These are phyloP conservation scores for Periconia macrospinosa DNA, from an alignment of 2,329 filamentous ascomycete species.

Conservation along the genomic window DNA sequence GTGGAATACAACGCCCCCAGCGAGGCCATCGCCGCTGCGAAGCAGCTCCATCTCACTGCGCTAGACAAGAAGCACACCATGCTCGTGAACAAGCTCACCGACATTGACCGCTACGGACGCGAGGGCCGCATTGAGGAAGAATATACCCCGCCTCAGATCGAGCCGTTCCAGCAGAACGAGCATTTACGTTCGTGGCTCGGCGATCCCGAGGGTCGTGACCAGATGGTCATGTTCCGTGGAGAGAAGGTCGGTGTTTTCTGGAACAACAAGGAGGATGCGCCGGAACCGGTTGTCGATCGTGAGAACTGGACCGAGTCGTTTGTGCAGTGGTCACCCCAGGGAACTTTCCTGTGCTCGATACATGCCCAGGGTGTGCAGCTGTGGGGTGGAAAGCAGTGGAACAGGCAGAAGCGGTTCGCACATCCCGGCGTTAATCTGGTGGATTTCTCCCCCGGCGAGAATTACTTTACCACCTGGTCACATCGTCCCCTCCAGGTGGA, in stretches of 20 bases:
- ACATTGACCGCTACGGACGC: conserved; percentile 93
- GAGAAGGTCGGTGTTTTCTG: conserved; percentile 94
- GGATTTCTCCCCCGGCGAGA: conserved; percentile 91
- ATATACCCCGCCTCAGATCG: conserved; percentile 79
- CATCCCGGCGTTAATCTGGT: conserved; percentile 95
- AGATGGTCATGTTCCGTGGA: conserved; percentile 91
- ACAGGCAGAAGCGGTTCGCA: conserved; percentile 86
- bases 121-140: conserved; percentile 93
- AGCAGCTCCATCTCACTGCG: conserved; percentile 80
- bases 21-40: conserved; percentile 86
- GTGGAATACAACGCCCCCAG: conserved; percentile 92
- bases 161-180: conserved; percentile 87
- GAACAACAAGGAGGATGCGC: conserved; percentile 93
- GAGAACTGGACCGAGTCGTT: conserved; percentile 98
- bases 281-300: conserved; percentile 87
- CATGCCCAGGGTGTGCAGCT: conserved; percentile 96
- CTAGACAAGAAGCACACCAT: conserved; percentile 98
- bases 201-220: conserved; percentile 86
- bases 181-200: conserved; percentile 92
- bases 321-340: conserved; percentile 94
- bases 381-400: conserved; percentile 91
- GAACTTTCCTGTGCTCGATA: conserved; percentile 91
- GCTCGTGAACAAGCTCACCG: conserved; percentile 95
- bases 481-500: conserved; percentile 90
- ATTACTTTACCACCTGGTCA: conserved; percentile 95